Base-by-base conservation (phyloP, 495 filamentous ascomycete species). In the Xanthoparmelia taractica region DNA sequence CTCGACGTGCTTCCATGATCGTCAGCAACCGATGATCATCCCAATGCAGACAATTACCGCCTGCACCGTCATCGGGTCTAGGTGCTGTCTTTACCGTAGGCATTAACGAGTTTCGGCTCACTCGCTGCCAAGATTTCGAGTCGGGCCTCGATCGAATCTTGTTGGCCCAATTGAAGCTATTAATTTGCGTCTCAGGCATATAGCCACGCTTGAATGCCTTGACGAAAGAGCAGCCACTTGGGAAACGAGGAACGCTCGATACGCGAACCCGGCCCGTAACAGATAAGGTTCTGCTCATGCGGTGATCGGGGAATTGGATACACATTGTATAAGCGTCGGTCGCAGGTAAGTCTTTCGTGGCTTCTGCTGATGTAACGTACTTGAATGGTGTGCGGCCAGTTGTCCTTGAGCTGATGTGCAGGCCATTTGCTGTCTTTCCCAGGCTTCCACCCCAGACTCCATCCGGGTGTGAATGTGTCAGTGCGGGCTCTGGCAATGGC, bases 251-350 rank as follows among this genome's bases (percentile, higher is more conserved):
- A 40, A 84, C 71, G 36, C 70, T 64, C 13, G 68, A 59, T 25
- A 79, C 74, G 8, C 75, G 62, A 0, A 61, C 61, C 18, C 74
- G 58, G 11, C 62, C 69, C 11, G 61, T 34, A 15, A 52, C 59
- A 36, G 64, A 66, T 33, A 73, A 61, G 13, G 60, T 31, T 2
- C 69, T 59, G 11, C 72, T 70, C 27, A 59, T 45, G 0, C 85
- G 78, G 63, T 92, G 89, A 67, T 91, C 88, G 0, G 89, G 89
- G 64, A 76, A 82, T 1, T 72, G 66, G 17, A 85, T 76, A 58
- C 83, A 88, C 11, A 80, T 77, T 0, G 77, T 71, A 55, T 79
- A 80, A 0, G 70, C 77, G 65, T 88, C 84, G 4, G 75, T 79
- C 15, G 68, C 55, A 0, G 88, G 87, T 0, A 92, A 75, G 65